phyloP scores from a whole-genome alignment of 768 basidiomycete species.

The Serendipita sp. region DNA sequence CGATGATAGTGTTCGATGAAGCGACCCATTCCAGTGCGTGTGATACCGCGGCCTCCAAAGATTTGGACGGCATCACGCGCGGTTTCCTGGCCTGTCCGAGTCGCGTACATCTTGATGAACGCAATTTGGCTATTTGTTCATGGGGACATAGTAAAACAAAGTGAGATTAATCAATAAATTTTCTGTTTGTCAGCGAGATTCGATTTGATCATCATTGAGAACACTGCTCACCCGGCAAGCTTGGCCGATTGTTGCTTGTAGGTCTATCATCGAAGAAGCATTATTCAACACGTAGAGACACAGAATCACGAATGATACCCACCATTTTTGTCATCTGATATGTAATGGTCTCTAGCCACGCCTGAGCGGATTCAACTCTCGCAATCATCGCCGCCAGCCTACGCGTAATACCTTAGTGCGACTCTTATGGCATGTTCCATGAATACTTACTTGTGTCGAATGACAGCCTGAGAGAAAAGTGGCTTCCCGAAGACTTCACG shows the following conservation, averaged over 20 bases:
- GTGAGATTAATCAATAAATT: no score
- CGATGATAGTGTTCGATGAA: constrained; percentile 70
- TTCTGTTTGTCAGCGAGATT: no score
- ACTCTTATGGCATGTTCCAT: no score
- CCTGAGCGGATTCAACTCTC: constrained; percentile 62
- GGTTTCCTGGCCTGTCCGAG: constrained; percentile 35
- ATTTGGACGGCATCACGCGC: constrained; percentile 30
- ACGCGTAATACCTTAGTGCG: not conserved
- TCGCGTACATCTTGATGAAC: constrained; percentile 64
- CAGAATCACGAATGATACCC: constrained; percentile 12
- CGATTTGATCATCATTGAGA: no score
- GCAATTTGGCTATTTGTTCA: constrained; percentile 51
- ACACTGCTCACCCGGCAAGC: constrained; percentile 62
- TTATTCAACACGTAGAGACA: no score
- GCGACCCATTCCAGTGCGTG: constrained; percentile 64
- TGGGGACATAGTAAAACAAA: no score
- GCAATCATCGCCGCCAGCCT: constrained; percentile 74
- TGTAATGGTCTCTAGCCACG: constrained; percentile 78
- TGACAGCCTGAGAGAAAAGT: constrained; percentile 62
- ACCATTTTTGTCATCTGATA: constrained; percentile 81
- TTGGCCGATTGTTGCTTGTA: constrained; percentile 60
- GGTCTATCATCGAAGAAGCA: constrained; percentile 26
- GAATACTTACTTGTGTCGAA: constrained; percentile 49
- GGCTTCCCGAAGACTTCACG: constrained; percentile 51
- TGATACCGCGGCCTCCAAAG: constrained; percentile 77